Evolutionary conservation across 805 yeast species (phyloP).

Genomic region (Candida tammaniensis): DNA sequence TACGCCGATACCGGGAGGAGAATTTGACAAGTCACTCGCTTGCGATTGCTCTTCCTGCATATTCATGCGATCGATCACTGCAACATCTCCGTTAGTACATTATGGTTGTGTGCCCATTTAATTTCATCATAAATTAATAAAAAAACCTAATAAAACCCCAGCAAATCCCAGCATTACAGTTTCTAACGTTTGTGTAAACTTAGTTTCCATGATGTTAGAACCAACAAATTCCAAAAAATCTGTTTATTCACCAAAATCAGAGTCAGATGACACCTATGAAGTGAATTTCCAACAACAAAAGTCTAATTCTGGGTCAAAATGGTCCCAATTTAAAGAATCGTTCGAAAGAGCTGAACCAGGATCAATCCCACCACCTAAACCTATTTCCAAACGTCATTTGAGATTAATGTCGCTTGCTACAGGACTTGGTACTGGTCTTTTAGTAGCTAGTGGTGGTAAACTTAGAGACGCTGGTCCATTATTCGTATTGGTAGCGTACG

Average conservation of each 20-base stretch:
- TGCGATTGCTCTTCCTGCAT: too few relatives aligned
- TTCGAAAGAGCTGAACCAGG: slow-evolving; percentile 25
- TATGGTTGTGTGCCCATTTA: too few relatives aligned
- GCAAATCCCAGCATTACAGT: too few relatives aligned
- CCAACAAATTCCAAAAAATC: slow-evolving; percentile 3
- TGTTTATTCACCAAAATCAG: slow-evolving; percentile 5
- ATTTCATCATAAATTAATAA: too few relatives aligned
- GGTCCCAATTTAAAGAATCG: slow-evolving; percentile 27
- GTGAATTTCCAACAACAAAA: slow-evolving; percentile 1
- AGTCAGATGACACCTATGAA: slow-evolving; percentile 9
- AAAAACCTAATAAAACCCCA: too few relatives aligned
- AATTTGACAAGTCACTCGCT: too few relatives aligned
- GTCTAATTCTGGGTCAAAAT: slow-evolving; percentile 10
- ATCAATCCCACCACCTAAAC: slow-evolving; percentile 14
- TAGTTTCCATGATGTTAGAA: too few relatives aligned
- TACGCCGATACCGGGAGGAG: too few relatives aligned
- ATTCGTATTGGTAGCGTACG: slow-evolving; percentile 30
- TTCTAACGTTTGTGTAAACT: too few relatives aligned
- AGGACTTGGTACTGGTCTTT: slow-evolving; percentile 44
- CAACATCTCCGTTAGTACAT: too few relatives aligned
- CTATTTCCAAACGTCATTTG: slow-evolving; percentile 25
- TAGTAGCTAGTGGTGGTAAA: slow-evolving; percentile 39
- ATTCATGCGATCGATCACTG: too few relatives aligned
- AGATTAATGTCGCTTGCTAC: slow-evolving; percentile 28
- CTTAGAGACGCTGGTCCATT: slow-evolving; percentile 38